These are phyloP conservation scores for Metarhizium guizhouense DNA, from an alignment of 2,329 filamentous ascomycete species.

Conservation along the genomic window DNA sequence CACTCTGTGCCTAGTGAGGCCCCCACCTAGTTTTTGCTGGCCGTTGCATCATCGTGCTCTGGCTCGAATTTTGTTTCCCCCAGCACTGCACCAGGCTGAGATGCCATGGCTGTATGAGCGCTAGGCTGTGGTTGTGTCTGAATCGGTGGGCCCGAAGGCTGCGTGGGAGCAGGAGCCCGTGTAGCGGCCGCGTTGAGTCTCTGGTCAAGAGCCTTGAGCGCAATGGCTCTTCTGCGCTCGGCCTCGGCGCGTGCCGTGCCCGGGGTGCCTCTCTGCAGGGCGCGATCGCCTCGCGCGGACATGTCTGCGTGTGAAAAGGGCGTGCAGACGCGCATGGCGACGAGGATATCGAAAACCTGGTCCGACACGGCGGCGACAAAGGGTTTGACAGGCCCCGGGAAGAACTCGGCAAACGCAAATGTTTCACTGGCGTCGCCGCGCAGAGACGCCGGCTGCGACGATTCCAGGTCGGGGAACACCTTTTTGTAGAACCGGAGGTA, in stretches of 20 bases:
- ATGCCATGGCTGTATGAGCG: constrained; percentile 49
- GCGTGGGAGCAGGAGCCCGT: constrained; percentile 20
- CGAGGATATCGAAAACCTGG: constrained; percentile 63
- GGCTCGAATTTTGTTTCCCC: constrained; percentile 64
- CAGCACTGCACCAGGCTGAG: constrained; percentile 45
- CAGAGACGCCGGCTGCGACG: constrained; percentile 51
- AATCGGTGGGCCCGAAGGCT: constrained; percentile 44
- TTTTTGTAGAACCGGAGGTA: constrained; percentile 93
- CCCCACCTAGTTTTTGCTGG: constrained; percentile 16
- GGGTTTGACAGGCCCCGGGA: constrained; percentile 76
- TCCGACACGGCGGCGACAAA: constrained; percentile 66
- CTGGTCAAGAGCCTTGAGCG: constrained; percentile 86
- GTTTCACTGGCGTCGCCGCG: constrained; percentile 92
- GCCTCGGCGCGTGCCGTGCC: constrained; percentile 79
- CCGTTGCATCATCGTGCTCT: constrained; percentile 40
- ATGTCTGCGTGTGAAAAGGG: constrained; percentile 80
- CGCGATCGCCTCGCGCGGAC: constrained; percentile 57
- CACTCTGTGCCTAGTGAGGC: neutral
- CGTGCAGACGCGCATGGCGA: constrained; percentile 68
- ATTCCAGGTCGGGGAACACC: constrained; percentile 59
- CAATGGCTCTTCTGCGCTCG: constrained; percentile 78
- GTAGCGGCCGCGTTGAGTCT: constrained; percentile 66
- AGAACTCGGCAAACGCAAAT: constrained; percentile 93
- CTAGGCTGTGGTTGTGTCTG: constrained; percentile 47
- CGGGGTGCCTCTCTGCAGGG: constrained; percentile 46